These are phyloP conservation scores for Microdochium bolleyi DNA, from an alignment of 2,329 filamentous ascomycete species.

Conservation along the genomic window DNA sequence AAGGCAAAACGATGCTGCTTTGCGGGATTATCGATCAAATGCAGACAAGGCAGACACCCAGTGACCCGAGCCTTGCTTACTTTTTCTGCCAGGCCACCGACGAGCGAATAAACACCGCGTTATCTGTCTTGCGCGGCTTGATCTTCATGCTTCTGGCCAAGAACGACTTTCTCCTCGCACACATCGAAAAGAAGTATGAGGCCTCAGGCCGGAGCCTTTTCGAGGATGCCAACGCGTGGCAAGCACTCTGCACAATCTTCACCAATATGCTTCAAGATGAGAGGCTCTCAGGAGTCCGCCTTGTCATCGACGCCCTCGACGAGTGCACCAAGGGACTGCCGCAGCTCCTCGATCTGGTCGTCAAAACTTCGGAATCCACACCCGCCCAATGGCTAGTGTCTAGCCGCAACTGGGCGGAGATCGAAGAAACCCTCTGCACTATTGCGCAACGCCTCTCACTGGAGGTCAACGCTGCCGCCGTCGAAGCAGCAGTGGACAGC, in stretches of 20 bases:
- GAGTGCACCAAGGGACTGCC: conserved; percentile 1
- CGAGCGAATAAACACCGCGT: conserved; percentile 24
- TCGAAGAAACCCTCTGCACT: conserved; percentile 23
- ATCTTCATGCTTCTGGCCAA: conserved; percentile 28
- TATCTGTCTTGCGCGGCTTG: conserved; percentile 31
- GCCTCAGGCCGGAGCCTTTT: conserved; percentile 25
- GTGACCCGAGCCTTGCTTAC: conserved; percentile 10
- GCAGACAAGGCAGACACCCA: not conserved
- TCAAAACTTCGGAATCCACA: not conserved
- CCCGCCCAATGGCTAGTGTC: conserved; percentile 32
- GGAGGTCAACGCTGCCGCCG: conserved; percentile 24
- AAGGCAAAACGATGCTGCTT: conserved; percentile 27
- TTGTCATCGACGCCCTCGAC: conserved; percentile 3
- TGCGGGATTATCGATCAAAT: conserved; percentile 18
- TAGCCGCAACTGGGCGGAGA: conserved; percentile 28
- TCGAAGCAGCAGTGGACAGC: conserved; percentile 21
- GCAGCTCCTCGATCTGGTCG: conserved; percentile 3
- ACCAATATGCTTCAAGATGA: conserved; percentile 26
- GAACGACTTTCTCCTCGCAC: conserved; percentile 19
- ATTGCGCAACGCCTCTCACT: conserved; percentile 13
- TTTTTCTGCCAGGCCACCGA: conserved; percentile 37
- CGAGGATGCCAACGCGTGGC: conserved; percentile 26
- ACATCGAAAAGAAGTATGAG: conserved; percentile 26
- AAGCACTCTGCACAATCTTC: conserved; percentile 27
- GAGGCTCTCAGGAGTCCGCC: conserved; percentile 12